phyloP scores from a whole-genome alignment of 2,329 filamentous ascomycete genomes.

The Tympanopsis confertula region DNA sequence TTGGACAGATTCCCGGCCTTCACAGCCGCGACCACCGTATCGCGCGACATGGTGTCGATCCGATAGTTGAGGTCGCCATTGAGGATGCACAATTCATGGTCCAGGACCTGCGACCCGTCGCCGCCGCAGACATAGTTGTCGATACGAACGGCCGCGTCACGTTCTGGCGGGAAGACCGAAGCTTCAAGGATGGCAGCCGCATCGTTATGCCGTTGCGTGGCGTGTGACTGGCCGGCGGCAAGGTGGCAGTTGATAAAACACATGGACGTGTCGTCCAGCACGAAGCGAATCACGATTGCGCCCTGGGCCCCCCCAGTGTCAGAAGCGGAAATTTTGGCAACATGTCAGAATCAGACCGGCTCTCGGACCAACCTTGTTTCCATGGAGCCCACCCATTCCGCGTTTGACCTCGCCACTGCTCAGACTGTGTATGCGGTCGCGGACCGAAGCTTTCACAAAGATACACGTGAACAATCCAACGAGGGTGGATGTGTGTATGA shows the following conservation, averaged over 20 bases:
- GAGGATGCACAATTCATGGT: constrained; percentile 93
- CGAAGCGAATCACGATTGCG: constrained; percentile 80
- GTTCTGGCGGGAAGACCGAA: constrained; percentile 60
- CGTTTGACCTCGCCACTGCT: constrained; percentile 79
- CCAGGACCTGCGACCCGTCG: constrained; percentile 85
- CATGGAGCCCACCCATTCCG: constrained; percentile 87
- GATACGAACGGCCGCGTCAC: constrained; percentile 52
- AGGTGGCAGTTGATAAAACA: constrained; percentile 98
- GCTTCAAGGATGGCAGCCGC: constrained; percentile 80
- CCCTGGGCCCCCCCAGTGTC: constrained; percentile 33
- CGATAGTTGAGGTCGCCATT: constrained; percentile 97
- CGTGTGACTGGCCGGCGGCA: constrained; percentile 84
- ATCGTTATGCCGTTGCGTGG: constrained; percentile 83
- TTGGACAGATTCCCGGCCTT: constrained; percentile 71
- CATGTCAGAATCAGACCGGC: background rate
- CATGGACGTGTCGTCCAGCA: constrained; percentile 82
- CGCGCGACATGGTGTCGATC: constrained; percentile 91
- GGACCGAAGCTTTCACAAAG: constrained; percentile 75
- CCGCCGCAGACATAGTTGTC: constrained; percentile 84
- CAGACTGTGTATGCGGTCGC: constrained; percentile 66
- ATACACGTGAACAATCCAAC: constrained; percentile 93
- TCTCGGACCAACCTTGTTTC: constrained; percentile 60
- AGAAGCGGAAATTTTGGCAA: background rate
- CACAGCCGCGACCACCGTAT: constrained; percentile 80
- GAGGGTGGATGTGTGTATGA: constrained; percentile 78